Percentiles rank a stretch among this genome's conserved stretches.
Evolutionary conservation across 345 rosid genomes (phyloP).

Genomic region (Dipteronia dyeriana): DNA sequence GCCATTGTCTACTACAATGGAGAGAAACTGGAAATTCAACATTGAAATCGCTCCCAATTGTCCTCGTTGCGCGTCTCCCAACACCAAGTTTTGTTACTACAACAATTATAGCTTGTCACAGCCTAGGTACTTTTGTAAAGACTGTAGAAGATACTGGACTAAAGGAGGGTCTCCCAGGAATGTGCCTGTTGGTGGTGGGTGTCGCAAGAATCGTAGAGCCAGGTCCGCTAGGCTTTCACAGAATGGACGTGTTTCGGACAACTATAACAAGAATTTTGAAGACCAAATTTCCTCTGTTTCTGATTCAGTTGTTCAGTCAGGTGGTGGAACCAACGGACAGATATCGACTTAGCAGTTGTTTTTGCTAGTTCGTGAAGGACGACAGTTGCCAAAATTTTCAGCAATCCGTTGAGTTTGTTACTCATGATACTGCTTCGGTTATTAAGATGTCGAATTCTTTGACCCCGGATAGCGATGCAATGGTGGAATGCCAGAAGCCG

Average conservation of each 20-base stretch:
- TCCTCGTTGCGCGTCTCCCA: constrained; percentile 85
- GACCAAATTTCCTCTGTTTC: constrained; percentile 11
- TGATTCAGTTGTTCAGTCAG: background rate
- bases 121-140: constrained; percentile 86
- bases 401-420: constrained; percentile 2
- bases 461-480: constrained; percentile 17
- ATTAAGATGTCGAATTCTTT: constrained; percentile 19
- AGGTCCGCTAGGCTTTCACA: constrained; percentile 39
- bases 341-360: constrained; percentile 74
- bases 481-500: constrained; percentile 17
- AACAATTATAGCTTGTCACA: constrained; percentile 91
- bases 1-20: constrained; percentile 13
- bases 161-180: constrained; percentile 86
- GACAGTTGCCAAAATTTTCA: constrained; percentile 18
- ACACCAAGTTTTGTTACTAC: constrained; percentile 93
- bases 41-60: constrained; percentile 64
- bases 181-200: constrained; percentile 86
- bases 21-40: constrained; percentile 39
- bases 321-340: constrained; percentile 14
- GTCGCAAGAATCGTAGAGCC: constrained; percentile 67
- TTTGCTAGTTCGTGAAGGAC: constrained; percentile 61
- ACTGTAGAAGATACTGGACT: constrained; percentile 87
- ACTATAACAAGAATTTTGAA: constrained; percentile 23
- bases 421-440: constrained; percentile 7
- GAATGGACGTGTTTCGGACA: constrained; percentile 16